Percentiles rank a stretch among this genome's conserved stretches.
These are phyloP conservation scores for Quercus glauca DNA, from an alignment of 306 rosid genomes.

Conservation along the genomic window DNA sequence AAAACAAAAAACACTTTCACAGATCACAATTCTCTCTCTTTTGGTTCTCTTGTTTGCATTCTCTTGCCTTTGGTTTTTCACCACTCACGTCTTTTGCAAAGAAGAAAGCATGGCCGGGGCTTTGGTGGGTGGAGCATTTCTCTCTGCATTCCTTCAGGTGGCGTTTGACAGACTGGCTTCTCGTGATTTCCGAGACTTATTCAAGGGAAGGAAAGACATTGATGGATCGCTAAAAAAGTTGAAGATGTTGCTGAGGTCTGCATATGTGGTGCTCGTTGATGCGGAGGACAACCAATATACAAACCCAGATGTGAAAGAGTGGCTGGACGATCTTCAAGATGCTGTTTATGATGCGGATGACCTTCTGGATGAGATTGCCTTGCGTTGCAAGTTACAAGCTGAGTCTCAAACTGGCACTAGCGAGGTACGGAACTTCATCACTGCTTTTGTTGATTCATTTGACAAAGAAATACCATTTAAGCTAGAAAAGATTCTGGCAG, in stretches of 20 bases:
- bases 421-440: constrained; percentile 8
- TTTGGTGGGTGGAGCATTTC: too few relatives aligned
- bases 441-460: background rate
- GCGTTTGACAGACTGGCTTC: constrained; percentile 14
- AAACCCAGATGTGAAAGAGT: constrained; percentile 1
- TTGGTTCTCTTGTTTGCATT: too few relatives aligned
- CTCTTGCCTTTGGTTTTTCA: too few relatives aligned
- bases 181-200: background rate
- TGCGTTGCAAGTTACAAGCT: constrained; percentile 4
- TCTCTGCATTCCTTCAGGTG: too few relatives aligned
- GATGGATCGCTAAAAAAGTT: background rate
- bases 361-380: constrained; percentile 18
- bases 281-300: constrained; percentile 19
- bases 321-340: constrained; percentile 25
- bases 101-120: too few relatives aligned
- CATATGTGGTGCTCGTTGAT: background rate
- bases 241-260: background rate
- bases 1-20: too few relatives aligned
- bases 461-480: background rate
- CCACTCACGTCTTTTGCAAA: too few relatives aligned
- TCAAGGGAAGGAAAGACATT: background rate
- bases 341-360: constrained; percentile 21
- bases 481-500: background rate
- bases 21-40: too few relatives aligned
- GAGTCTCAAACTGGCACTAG: background rate